phyloP scores from a whole-genome alignment of 2,329 filamentous ascomycete species.

The Monosporascus ibericus region DNA sequence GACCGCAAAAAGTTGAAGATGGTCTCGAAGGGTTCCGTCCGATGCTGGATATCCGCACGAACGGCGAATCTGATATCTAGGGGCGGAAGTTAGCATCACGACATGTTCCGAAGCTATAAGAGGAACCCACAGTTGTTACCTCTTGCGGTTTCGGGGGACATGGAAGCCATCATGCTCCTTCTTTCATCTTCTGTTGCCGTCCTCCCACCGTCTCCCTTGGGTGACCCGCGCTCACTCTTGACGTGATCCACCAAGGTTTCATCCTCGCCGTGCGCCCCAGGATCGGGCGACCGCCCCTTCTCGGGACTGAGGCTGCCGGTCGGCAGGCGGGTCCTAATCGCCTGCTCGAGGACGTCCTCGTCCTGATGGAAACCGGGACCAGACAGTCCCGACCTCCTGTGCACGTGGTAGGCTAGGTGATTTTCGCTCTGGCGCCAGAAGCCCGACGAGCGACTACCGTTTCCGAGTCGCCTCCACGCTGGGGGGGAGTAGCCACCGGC shows the following conservation, averaged over 20 bases:
- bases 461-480: constrained; percentile 55
- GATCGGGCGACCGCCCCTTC: constrained; percentile 45
- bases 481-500: constrained; percentile 54
- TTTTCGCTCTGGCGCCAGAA: constrained; percentile 57
- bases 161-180: constrained; percentile 22
- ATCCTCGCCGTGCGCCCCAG: constrained; percentile 25
- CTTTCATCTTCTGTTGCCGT: constrained; percentile 13
- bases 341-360: constrained; percentile 41
- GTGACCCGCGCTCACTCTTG: constrained; percentile 23
- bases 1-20: constrained; percentile 58
- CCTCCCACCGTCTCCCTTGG: constrained; percentile 13
- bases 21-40: constrained; percentile 76
- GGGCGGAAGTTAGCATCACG: constrained; percentile 11
- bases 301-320: constrained; percentile 51
- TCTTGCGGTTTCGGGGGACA: constrained; percentile 25
- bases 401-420: constrained; percentile 40
- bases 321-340: constrained; percentile 49
- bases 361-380: constrained; percentile 20
- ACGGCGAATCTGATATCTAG: constrained; percentile 83
- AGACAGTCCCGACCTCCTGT: constrained; percentile 8
- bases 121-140: constrained; percentile 49
- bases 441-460: constrained; percentile 51
- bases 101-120: not conserved
- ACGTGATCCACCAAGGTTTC: constrained; percentile 32
- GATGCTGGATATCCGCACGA: constrained; percentile 81